phyloP scores from a whole-genome alignment of 768 basidiomycete genomes.

The Amanita brunnescens region DNA sequence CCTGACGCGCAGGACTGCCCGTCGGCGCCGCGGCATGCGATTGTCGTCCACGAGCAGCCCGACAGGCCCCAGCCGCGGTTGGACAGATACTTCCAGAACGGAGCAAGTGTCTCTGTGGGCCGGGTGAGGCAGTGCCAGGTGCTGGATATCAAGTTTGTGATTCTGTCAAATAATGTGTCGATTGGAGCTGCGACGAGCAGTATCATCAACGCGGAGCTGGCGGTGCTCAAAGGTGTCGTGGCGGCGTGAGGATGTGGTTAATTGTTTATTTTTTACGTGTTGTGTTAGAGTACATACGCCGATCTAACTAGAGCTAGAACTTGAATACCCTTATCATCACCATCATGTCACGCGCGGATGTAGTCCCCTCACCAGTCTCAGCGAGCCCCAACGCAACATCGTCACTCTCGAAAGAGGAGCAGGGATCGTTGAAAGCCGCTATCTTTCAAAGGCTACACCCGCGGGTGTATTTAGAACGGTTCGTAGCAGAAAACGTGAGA shows the following conservation, averaged over 20 bases:
- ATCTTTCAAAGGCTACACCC: constrained; percentile 90
- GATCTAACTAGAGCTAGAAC: background rate
- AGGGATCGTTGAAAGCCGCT: constrained; percentile 35
- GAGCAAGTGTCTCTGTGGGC: constrained; percentile 87
- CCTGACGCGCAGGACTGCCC: constrained; percentile 80
- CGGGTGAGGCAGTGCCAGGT: constrained; percentile 87
- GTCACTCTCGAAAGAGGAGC: constrained; percentile 18
- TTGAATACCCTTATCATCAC: background rate
- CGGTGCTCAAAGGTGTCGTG: constrained; percentile 64
- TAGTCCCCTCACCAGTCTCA: background rate
- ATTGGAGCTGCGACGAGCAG: constrained; percentile 96
- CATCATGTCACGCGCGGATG: constrained; percentile 2
- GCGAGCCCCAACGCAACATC: background rate
- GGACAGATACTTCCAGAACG: constrained; percentile 84
- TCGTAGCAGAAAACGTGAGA: constrained; percentile 66
- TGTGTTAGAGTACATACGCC: background rate
- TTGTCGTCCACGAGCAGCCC: constrained; percentile 86
- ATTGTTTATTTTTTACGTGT: too few relatives aligned
- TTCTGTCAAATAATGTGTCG: constrained; percentile 86
- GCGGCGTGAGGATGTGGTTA: background rate
- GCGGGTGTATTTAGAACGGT: constrained; percentile 77
- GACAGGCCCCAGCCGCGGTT: constrained; percentile 93
- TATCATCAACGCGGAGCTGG: constrained; percentile 95
- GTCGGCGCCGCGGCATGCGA: constrained; percentile 74
- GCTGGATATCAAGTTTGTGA: constrained; percentile 92